These are phyloP conservation scores for Leishmania aethiopica DNA, from an alignment of 208 protist species.

Conservation along the genomic window DNA sequence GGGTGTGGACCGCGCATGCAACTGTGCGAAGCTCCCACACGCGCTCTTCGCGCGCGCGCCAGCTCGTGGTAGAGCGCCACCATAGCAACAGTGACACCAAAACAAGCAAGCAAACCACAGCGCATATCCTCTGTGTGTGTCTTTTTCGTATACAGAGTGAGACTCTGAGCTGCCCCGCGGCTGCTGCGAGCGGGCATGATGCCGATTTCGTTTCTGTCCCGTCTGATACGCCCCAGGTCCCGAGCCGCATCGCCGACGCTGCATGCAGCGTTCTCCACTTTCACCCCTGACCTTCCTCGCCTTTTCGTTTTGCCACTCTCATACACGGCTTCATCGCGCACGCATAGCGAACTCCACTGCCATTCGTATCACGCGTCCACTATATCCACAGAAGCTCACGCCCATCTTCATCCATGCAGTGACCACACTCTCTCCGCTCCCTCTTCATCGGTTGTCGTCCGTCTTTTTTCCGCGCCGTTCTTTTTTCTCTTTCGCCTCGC, in stretches of 20 bases:
- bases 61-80: not conserved
- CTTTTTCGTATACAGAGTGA: not conserved
- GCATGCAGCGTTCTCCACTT: not conserved
- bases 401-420: not conserved
- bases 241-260: not conserved
- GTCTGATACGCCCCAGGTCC: not conserved
- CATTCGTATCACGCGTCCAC: not conserved
- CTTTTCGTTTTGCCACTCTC: not conserved
- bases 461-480: no score
- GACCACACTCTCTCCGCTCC: no score
- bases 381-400: not conserved
- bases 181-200: not conserved
- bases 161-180: not conserved
- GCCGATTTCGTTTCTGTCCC: constrained; percentile 2
- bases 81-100: not conserved
- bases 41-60: not conserved
- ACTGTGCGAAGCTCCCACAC: not conserved
- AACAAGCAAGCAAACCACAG: not conserved
- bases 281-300: not conserved
- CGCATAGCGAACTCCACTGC: not conserved
- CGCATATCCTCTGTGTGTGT: not conserved
- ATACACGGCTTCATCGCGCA: not conserved
- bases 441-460: no score
- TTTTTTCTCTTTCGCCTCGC: no score
- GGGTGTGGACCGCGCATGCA: not conserved